Evolutionary conservation across 2,329 filamentous ascomycete species (phyloP).

Genomic region (Hymenoscyphus fraxineus): DNA sequence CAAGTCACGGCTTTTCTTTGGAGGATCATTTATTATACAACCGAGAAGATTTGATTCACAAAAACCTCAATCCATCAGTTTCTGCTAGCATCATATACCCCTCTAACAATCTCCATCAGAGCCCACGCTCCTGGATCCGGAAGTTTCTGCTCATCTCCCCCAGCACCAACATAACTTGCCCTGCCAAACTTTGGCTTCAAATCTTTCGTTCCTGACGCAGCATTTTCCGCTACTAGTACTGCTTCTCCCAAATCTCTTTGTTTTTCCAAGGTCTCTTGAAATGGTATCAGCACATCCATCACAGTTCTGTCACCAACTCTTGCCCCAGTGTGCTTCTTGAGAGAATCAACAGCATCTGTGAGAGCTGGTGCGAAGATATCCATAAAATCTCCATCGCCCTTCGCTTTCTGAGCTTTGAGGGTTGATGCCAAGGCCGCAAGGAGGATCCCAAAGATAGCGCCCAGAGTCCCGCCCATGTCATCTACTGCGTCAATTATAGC

Average conservation of each 20-base stretch:
- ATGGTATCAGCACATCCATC: constrained; percentile 35
- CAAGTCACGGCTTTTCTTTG: too few species aligned
- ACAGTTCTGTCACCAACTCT: constrained; percentile 33
- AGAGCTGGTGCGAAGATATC: constrained; percentile 23
- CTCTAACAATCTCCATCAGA: constrained; percentile 36
- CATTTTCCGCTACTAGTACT: constrained; percentile 44
- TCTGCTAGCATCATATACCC: constrained; percentile 20
- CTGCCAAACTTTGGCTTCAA: constrained; percentile 52
- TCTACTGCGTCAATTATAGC: constrained; percentile 35
- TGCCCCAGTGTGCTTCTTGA: constrained; percentile 32
- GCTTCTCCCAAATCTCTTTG: constrained; percentile 44
- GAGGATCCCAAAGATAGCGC: constrained; percentile 35
- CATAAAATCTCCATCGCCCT: constrained; percentile 14
- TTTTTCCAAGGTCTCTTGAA: constrained; percentile 29
- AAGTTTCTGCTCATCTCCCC: constrained; percentile 43
- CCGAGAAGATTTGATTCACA: background rate
- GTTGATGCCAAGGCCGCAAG: constrained; percentile 27
- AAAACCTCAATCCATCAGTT: constrained; percentile 4
- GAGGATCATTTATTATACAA: background rate
- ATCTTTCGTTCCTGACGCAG: constrained; percentile 48
- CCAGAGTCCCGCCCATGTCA: constrained; percentile 35
- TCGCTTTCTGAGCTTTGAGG: constrained; percentile 12
- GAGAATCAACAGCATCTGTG: constrained; percentile 24
- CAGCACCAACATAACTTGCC: constrained; percentile 48
- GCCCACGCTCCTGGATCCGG: constrained; percentile 55